Conservation (phyloP, 768 basidiomycete genomes). For the Lactifluus pinguis region DNA sequence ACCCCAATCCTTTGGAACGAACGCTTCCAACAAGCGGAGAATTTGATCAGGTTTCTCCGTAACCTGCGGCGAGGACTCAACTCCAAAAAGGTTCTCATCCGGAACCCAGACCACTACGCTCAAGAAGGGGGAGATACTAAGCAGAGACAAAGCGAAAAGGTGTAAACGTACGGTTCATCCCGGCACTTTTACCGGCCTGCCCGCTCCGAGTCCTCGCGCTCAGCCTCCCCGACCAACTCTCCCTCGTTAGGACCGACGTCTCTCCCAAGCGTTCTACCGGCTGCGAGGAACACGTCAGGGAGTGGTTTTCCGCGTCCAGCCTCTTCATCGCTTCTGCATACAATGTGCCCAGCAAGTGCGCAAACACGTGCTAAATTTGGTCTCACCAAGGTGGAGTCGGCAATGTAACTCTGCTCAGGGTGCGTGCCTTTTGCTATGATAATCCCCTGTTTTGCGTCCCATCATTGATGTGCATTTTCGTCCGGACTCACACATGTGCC, state of each 20-base stretch:
- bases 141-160: background rate
- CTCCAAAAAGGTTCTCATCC: slow-evolving; percentile 52
- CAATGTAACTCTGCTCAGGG: too few species aligned
- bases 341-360: slow-evolving; percentile 52
- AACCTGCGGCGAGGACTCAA: slow-evolving; percentile 31
- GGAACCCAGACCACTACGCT: slow-evolving; percentile 76
- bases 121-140: background rate
- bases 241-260: slow-evolving; percentile 42
- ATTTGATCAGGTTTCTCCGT: slow-evolving; percentile 47
- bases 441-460: too few species aligned
- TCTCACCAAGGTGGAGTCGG: too few species aligned
- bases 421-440: too few species aligned
- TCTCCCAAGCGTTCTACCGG: slow-evolving; percentile 53
- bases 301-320: slow-evolving; percentile 57
- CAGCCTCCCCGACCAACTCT: slow-evolving; percentile 28
- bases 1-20: slow-evolving; percentile 78
- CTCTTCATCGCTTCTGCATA: slow-evolving; percentile 62
- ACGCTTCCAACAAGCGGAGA: slow-evolving; percentile 56
- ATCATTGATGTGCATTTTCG: too few species aligned
- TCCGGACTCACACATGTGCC: too few species aligned
- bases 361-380: too few species aligned
- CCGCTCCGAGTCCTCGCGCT: slow-evolving; percentile 43
- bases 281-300: slow-evolving; percentile 73
- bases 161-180: slow-evolving; percentile 65
- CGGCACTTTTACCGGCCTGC: slow-evolving; percentile 67